Percentiles rank a stretch among this genome's conserved stretches.
These are phyloP conservation scores for Choiromyces venosus DNA, from an alignment of 495 filamentous ascomycete species.

Conservation along the genomic window DNA sequence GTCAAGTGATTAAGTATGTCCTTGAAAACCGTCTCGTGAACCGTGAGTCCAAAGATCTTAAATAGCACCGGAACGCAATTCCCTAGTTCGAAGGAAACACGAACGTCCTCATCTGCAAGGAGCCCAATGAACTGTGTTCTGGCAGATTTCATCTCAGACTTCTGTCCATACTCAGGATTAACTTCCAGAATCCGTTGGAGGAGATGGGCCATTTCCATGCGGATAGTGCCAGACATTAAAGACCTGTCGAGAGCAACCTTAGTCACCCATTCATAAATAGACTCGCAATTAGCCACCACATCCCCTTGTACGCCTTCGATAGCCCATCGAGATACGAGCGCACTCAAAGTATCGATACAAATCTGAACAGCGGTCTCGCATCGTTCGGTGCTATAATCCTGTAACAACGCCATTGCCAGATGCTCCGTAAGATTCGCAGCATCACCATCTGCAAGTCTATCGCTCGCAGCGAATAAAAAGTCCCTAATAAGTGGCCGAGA, in stretches of 20 bases:
- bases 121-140: slow-evolving; percentile 70
- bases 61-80: slow-evolving; percentile 52
- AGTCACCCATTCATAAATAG: slow-evolving; percentile 77
- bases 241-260: slow-evolving; percentile 57
- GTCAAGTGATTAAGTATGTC: slow-evolving; percentile 68
- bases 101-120: slow-evolving; percentile 59
- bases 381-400: slow-evolving; percentile 58
- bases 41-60: slow-evolving; percentile 70
- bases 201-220: slow-evolving; percentile 59
- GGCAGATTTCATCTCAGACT: slow-evolving; percentile 57
- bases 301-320: slow-evolving; percentile 49
- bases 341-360: slow-evolving; percentile 63
- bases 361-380: slow-evolving; percentile 70
- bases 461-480: slow-evolving; percentile 43
- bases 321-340: slow-evolving; percentile 61
- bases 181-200: slow-evolving; percentile 62
- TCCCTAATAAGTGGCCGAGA: slow-evolving; percentile 31
- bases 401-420: slow-evolving; percentile 57
- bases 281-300: slow-evolving; percentile 58
- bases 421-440: slow-evolving; percentile 51
- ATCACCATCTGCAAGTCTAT: slow-evolving; percentile 42
- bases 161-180: slow-evolving; percentile 57
- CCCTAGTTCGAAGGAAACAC: slow-evolving; percentile 70
- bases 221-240: slow-evolving; percentile 61
- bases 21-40: slow-evolving; percentile 68